These are phyloP conservation scores for Phytopythium oedochilum DNA, from an alignment of 352 stramenopile genomes.

Conservation along the genomic window DNA sequence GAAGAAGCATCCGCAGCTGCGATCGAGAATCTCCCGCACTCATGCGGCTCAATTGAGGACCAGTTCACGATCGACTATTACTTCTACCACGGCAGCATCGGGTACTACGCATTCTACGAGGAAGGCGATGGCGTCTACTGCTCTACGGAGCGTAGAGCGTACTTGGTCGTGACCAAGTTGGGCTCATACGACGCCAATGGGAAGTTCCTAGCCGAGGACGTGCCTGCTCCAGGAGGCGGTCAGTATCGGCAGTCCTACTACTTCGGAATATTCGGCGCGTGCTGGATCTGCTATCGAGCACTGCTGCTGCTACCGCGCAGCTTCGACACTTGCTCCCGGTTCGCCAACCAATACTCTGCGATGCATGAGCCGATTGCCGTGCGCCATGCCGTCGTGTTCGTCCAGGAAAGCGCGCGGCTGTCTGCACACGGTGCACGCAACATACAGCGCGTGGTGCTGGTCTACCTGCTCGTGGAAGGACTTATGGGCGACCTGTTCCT, in stretches of 20 bases:
- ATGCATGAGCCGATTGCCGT: constrained; percentile 6
- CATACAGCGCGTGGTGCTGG: constrained; percentile 9
- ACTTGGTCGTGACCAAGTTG: background rate
- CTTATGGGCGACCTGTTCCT: constrained; percentile 27
- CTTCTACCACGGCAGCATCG: constrained; percentile 6
- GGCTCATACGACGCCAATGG: constrained; percentile 24
- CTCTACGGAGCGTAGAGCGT: too few relatives aligned
- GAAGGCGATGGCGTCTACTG: constrained; percentile 15
- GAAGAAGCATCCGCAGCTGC: too few relatives aligned
- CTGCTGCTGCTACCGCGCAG: constrained; percentile 16
- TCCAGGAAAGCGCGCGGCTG: constrained; percentile 18
- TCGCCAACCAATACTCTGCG: constrained; percentile 6
- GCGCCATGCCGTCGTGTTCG: constrained; percentile 11
- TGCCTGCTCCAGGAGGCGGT: constrained; percentile 4
- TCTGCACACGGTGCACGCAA: constrained; percentile 13
- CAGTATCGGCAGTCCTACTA: constrained; percentile 21
- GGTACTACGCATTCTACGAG: constrained; percentile 11
- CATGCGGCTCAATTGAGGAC: background rate
- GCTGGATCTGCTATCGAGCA: constrained; percentile 20
- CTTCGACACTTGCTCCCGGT: constrained; percentile 10
- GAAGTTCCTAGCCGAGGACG: constrained; percentile 10
- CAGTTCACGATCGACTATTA: constrained; percentile 7
- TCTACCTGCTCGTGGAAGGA: constrained; percentile 19
- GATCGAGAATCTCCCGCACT: background rate
- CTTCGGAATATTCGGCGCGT: constrained; percentile 15